Percentiles rank a stretch among this genome's conserved stretches.
Evolutionary conservation across 352 stramenopile species (phyloP).

Genomic region (Phytopythium chamaehyphon): DNA sequence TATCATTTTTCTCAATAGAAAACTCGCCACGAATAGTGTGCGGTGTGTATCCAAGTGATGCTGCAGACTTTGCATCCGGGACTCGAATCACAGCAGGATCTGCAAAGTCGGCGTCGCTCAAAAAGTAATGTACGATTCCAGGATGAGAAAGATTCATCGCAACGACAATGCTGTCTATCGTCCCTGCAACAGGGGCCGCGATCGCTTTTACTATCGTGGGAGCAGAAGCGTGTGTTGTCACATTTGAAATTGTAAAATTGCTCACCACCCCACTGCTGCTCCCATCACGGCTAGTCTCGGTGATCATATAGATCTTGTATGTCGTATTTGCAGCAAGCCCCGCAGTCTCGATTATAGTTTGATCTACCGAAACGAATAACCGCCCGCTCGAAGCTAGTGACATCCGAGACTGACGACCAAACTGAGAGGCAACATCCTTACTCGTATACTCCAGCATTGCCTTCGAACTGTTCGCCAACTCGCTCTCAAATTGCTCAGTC

Average conservation of each 20-base stretch:
- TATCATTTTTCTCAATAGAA: constrained; percentile 27
- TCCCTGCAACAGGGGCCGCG: constrained; percentile 32
- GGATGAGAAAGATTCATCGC: constrained; percentile 61
- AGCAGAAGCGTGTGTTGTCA: constrained; percentile 48
- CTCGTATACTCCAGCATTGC: constrained; percentile 18
- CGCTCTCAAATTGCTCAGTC: background rate
- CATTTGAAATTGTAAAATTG: constrained; percentile 18
- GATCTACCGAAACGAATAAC: background rate
- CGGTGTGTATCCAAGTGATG: constrained; percentile 8
- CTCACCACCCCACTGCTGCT: constrained; percentile 50
- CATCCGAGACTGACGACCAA: constrained; percentile 4
- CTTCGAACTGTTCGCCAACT: constrained; percentile 4
- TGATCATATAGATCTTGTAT: constrained; percentile 47
- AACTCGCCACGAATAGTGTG: constrained; percentile 52
- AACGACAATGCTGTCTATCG: constrained; percentile 50
- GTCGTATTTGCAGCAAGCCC: constrained; percentile 45
- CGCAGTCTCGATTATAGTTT: constrained; percentile 15
- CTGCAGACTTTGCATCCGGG: background rate
- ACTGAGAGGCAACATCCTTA: constrained; percentile 4
- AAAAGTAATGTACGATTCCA: constrained; percentile 65
- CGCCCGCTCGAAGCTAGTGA: constrained; percentile 9
- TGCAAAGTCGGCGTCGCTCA: constrained; percentile 73
- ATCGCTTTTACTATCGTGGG: constrained; percentile 61
- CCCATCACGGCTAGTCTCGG: constrained; percentile 31
- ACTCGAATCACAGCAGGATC: constrained; percentile 53